These are phyloP conservation scores for Leccinum uliginosum DNA, from an alignment of 768 basidiomycete species.

Conservation along the genomic window DNA sequence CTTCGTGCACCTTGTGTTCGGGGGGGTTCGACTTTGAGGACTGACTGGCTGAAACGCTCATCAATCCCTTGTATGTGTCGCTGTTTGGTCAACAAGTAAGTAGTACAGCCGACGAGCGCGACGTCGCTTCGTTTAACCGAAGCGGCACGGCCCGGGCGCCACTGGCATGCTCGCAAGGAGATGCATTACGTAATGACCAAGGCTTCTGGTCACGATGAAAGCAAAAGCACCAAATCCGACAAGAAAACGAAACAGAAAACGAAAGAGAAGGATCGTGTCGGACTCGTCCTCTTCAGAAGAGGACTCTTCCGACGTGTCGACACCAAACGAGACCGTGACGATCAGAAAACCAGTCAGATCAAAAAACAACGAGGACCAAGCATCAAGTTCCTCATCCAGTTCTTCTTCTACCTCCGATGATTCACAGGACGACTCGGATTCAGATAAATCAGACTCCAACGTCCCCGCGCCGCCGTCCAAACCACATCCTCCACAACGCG, in stretches of 20 bases:
- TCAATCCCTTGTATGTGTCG: too few species aligned
- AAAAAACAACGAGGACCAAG: conserved; percentile 4
- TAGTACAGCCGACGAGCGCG: too few species aligned
- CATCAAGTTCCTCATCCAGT: conserved; percentile 16
- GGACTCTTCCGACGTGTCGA: conserved; percentile 13
- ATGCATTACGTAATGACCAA: background rate
- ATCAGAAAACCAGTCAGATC: conserved; percentile 3
- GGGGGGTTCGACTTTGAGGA: too few species aligned
- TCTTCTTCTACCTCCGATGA: conserved; percentile 5
- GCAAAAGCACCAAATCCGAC: conserved; percentile 21
- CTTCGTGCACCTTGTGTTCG: too few species aligned
- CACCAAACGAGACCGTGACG: conserved; percentile 6
- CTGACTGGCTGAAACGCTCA: too few species aligned
- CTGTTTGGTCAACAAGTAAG: too few species aligned
- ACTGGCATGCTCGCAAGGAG: too few species aligned
- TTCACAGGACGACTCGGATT: conserved; percentile 1
- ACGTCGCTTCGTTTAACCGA: too few species aligned
- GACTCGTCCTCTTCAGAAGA: conserved; percentile 41
- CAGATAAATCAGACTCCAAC: conserved; percentile 4
- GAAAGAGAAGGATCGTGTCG: conserved; percentile 48
- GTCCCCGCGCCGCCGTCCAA: background rate
- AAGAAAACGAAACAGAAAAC: conserved; percentile 49
- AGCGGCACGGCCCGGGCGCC: too few species aligned
- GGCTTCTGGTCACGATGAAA: background rate
- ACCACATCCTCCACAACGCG: conserved; percentile 8